Evolutionary conservation across 352 stramenopile genomes (phyloP), one percentile per base, ranked within the genome.

Genomic region (Lagenidium giganteum): DNA sequence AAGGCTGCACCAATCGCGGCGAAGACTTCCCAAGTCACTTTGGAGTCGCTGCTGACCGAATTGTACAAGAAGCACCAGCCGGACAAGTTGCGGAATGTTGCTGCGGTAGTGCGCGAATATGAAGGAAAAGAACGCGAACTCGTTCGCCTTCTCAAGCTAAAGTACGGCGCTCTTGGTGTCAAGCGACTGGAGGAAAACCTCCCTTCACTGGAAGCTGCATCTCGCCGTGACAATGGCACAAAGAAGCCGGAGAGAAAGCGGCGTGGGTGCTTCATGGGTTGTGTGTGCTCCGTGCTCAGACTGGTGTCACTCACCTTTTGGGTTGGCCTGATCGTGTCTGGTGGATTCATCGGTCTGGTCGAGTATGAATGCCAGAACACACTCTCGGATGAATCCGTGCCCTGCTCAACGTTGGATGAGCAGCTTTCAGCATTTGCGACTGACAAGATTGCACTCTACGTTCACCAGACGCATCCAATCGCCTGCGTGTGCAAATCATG

Each of bases 61-160:
- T 52, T 92, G 30, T 92, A 88, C 59, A 67, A 64, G 26, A 83
- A 79, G 22, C 80, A 92, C 33, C 76, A 92, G 41, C 80, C 76
- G 2, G 75, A 89, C 40, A 78, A 84, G 31, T 35, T 88, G 11
- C 73, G 75, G 47, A 86, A 83, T n/a, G 73, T 81, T 0, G 22
- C 52, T 9, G 47, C 64, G 8, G 61, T 92, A 14, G 75, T 72
- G 9, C 68, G 67, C 8, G 34, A 84, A 39, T 92, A 77, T 22
- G 47, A 59, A 1, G 80, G 80, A 12, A 84, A 79, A 33, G 80
- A 92, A 36, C 69, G 70, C 8, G 71, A 85, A 26, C 56, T 92
- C 22, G 51, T 88, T 25, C 35, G 45, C 0, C 51, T 83, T 22
- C 44, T 92, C 24, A 83, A 78, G 50, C 54, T 49, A 3, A 89